A percentile compares a stretch with the other conserved stretches of the same genome.
Evolutionary conservation across 805 yeast species (phyloP).

Genomic region (Priceomyces medius): DNA sequence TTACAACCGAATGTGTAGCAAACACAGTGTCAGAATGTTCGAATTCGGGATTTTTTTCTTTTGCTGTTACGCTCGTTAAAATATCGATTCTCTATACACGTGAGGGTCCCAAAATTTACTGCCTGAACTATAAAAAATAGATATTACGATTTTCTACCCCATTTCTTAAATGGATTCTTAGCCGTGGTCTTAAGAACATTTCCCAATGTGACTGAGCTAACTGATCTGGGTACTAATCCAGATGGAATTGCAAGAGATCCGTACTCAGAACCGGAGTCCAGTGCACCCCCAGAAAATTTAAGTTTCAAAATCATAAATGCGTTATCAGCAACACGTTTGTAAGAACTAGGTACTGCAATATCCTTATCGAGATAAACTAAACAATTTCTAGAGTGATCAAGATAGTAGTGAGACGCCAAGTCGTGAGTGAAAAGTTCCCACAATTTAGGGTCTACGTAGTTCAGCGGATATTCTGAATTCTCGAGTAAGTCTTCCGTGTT

Average conservation of each 20-base stretch:
- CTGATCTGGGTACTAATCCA: conserved; percentile 14
- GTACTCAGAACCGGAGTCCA: not conserved
- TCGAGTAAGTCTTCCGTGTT: conserved; percentile 30
- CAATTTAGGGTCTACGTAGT: conserved; percentile 23
- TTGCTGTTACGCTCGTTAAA: not conserved
- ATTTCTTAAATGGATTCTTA: conserved; percentile 41
- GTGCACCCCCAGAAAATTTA: conserved; percentile 23
- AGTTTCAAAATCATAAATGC: conserved; percentile 32
- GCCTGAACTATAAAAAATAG: not conserved
- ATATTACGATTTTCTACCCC: conserved; percentile 28
- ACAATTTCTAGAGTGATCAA: conserved; percentile 32
- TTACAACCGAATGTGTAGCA: not conserved
- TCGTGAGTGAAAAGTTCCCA: conserved; percentile 39
- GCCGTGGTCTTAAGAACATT: conserved; percentile 20
- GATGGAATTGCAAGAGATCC: conserved; percentile 3
- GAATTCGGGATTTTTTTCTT: conserved; percentile 1
- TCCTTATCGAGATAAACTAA: conserved; percentile 30
- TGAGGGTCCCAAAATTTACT: not conserved
- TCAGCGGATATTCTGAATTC: conserved; percentile 31
- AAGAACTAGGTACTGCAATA: conserved; percentile 19
- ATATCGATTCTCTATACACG: conserved; percentile 1
- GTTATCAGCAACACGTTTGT: conserved; percentile 31
- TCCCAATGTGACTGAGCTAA: conserved; percentile 25
- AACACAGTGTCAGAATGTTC: not conserved
- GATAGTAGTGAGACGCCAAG: conserved; percentile 26